phyloP scores from a whole-genome alignment of 73 alveolate genomes.

The Stentor roeselii region DNA sequence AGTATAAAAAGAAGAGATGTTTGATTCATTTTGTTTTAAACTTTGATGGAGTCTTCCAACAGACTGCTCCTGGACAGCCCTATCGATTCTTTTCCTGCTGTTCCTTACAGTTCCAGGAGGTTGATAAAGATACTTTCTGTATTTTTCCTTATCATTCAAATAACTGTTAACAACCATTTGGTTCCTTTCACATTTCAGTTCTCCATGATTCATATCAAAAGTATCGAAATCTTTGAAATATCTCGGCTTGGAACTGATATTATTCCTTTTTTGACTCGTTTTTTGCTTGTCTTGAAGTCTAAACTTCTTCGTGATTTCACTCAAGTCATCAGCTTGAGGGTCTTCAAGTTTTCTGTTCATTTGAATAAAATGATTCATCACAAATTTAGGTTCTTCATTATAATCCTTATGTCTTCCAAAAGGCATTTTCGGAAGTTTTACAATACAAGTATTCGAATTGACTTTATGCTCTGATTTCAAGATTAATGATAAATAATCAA shows the following conservation, averaged over 20 bases:
- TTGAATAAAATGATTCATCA: constrained; percentile 10
- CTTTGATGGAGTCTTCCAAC: background rate
- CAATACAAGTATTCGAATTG: background rate
- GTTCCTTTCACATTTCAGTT: background rate
- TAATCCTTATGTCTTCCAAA: constrained; percentile 29
- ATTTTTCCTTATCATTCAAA: background rate
- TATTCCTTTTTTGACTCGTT: background rate
- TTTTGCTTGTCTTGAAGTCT: background rate
- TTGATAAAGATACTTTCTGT: too few relatives aligned
- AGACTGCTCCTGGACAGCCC: background rate
- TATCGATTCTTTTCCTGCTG: too few relatives aligned
- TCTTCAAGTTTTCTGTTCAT: background rate
- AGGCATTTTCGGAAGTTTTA: constrained; percentile 25
- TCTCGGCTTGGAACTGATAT: background rate
- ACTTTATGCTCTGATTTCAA: background rate
- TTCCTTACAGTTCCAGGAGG: background rate
- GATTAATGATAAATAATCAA: background rate
- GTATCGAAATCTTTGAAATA: background rate
- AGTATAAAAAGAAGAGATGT: background rate
- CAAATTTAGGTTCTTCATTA: constrained; percentile 28
- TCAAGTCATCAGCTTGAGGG: background rate
- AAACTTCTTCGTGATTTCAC: background rate
- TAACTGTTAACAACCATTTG: background rate
- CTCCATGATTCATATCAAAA: background rate
- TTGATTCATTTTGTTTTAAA: background rate